Conservation (phyloP, 306 rosid genomes). For the Myrica gale region DNA sequence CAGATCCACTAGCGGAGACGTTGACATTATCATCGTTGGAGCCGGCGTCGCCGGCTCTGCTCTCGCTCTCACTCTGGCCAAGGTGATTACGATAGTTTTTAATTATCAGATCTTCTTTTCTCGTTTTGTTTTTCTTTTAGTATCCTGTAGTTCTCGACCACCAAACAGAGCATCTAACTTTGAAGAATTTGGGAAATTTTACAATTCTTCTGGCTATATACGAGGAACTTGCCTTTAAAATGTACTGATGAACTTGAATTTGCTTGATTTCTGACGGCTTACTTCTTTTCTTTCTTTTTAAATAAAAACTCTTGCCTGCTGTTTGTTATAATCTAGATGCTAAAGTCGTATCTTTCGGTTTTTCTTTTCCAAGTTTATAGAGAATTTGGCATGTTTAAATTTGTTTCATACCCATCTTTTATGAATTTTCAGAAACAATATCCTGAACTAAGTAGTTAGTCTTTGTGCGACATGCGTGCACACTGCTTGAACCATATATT, state of each 20-base stretch:
- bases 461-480: neutral
- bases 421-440: neutral
- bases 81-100: slow-evolving; percentile 39
- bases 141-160: slow-evolving; percentile 1
- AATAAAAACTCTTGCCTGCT: neutral
- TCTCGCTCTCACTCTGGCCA: slow-evolving; percentile 90
- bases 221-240: neutral
- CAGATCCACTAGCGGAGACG: slow-evolving; percentile 45
- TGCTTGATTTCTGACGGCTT: neutral
- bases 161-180: neutral
- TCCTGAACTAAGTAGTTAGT: neutral
- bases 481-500: neutral
- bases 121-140: slow-evolving; percentile 3
- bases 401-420: neutral
- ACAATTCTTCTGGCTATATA: neutral
- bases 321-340: neutral
- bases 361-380: neutral
- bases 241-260: neutral
- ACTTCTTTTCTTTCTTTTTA: neutral
- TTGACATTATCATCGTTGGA: slow-evolving; percentile 80
- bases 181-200: neutral
- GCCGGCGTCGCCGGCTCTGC: slow-evolving; percentile 98
- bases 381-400: neutral
- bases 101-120: neutral
- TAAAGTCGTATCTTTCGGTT: neutral